Percentiles rank a stretch among this genome's conserved stretches.
These are phyloP conservation scores for Diaporthe caulivora DNA, from an alignment of 2,329 filamentous ascomycete species.

Conservation along the genomic window DNA sequence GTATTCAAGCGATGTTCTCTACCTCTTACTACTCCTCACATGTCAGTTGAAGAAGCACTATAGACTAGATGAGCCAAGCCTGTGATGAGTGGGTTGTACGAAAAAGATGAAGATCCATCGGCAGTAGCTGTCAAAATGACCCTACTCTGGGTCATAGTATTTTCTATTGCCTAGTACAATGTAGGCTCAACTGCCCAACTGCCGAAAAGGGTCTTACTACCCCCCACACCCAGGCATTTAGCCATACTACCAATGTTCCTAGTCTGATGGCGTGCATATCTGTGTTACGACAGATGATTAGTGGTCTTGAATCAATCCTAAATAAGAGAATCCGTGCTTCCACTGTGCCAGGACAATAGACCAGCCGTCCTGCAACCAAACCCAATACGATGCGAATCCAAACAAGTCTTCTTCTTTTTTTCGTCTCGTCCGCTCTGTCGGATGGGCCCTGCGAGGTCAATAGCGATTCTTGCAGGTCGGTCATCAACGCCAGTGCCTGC, in stretches of 20 bases:
- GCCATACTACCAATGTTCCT: background rate
- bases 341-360: background rate
- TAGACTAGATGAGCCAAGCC: constrained; percentile 1
- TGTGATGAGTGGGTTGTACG: background rate
- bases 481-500: constrained; percentile 27
- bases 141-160: constrained; percentile 6
- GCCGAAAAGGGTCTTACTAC: background rate
- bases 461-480: constrained; percentile 14
- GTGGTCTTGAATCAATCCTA: background rate
- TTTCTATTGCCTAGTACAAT: background rate
- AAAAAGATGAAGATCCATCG: background rate
- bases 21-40: background rate
- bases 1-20: background rate
- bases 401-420: constrained; percentile 9
- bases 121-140: background rate
- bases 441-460: constrained; percentile 21
- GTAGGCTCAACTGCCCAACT: constrained; percentile 1
- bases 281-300: background rate
- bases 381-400: background rate
- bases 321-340: constrained; percentile 1
- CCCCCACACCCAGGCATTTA: background rate
- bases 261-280: background rate
- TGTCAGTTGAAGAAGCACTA: background rate
- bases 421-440: constrained; percentile 18
- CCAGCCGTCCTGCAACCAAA: background rate